Evolutionary conservation across 2,329 filamentous ascomycete genomes (phyloP).

Genomic region (Neophaeococcomyces mojaviensis): DNA sequence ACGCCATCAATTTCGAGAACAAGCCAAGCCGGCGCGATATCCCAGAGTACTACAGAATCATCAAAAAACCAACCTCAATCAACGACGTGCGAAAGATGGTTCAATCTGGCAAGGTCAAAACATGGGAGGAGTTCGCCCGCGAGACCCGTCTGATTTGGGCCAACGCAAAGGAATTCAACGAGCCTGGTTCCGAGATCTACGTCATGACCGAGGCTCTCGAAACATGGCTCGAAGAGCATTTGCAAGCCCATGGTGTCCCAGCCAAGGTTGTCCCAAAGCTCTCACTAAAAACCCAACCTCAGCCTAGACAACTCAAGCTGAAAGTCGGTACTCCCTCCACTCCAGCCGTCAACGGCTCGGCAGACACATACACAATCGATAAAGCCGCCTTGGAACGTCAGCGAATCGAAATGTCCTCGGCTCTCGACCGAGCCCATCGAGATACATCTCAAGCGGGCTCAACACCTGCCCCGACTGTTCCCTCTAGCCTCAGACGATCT

Average conservation of each 20-base stretch:
- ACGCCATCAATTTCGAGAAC: conserved; percentile 49
- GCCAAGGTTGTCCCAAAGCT: conserved; percentile 67
- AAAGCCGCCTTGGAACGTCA: conserved; percentile 48
- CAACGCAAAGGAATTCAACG: conserved; percentile 84
- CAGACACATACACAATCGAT: conserved; percentile 37
- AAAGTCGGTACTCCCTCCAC: conserved; percentile 60
- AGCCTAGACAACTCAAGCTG: conserved; percentile 55
- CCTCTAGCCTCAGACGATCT: conserved; percentile 18
- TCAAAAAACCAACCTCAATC: conserved; percentile 72
- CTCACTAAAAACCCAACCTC: conserved; percentile 37
- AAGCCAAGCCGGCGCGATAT: conserved; percentile 47
- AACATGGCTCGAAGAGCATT: conserved; percentile 50
- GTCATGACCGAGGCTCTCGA: conserved; percentile 70
- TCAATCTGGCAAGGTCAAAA: conserved; percentile 67
- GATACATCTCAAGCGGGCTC: conserved; percentile 13
- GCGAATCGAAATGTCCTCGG: conserved; percentile 43
- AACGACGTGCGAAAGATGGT: conserved; percentile 70
- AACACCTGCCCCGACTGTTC: conserved; percentile 16
- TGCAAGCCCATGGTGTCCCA: conserved; percentile 60
- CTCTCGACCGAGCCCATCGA: conserved; percentile 15
- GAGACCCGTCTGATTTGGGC: conserved; percentile 75
- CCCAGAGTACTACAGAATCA: conserved; percentile 74
- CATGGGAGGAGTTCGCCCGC: conserved; percentile 73
- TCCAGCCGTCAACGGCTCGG: conserved; percentile 43
- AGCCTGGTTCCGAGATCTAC: conserved; percentile 81